Evolutionary conservation across 2,329 filamentous ascomycete species (phyloP).

Genomic region (Scedosporium dehoogii): DNA sequence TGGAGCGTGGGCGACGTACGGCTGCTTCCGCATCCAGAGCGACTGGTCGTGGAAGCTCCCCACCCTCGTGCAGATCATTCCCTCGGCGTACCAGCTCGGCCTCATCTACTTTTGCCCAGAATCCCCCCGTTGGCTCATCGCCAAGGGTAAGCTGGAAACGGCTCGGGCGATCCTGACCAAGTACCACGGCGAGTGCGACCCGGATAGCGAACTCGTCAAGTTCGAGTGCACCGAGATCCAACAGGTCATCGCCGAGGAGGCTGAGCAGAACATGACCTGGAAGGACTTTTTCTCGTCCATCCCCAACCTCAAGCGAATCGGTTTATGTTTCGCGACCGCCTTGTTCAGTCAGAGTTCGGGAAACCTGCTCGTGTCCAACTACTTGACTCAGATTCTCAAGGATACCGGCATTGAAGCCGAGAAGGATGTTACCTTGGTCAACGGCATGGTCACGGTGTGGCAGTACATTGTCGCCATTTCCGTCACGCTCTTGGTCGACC

Average conservation of each 20-base stretch:
- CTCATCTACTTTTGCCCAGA: slow-evolving; percentile 45
- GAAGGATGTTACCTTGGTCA: slow-evolving; percentile 24
- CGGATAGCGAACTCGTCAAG: slow-evolving; percentile 36
- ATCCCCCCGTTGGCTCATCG: slow-evolving; percentile 52
- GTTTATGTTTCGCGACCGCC: slow-evolving; percentile 7
- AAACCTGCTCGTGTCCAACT: slow-evolving; percentile 23
- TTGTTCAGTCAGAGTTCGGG: slow-evolving; percentile 28
- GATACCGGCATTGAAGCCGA: slow-evolving; percentile 32
- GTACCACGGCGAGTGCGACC: slow-evolving; percentile 46
- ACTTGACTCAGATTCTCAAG: slow-evolving; percentile 33
- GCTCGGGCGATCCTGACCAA: slow-evolving; percentile 42
- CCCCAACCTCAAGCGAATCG: slow-evolving; percentile 28
- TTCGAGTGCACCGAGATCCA: slow-evolving; percentile 40
- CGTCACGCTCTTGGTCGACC: slow-evolving; percentile 25
- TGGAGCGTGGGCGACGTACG: slow-evolving; percentile 32
- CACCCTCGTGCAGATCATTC: slow-evolving; percentile 17
- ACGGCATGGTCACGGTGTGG: slow-evolving; percentile 27
- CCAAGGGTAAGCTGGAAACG: slow-evolving; percentile 40
- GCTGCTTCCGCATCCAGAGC: slow-evolving; percentile 28
- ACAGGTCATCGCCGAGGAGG: slow-evolving; percentile 15
- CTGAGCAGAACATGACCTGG: slow-evolving; percentile 26
- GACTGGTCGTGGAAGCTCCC: slow-evolving; percentile 26
- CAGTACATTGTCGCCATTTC: slow-evolving; percentile 29
- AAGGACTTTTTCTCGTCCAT: slow-evolving; percentile 15
- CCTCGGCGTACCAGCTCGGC: slow-evolving; percentile 11